Percentiles rank a stretch among this genome's conserved stretches.
Evolutionary conservation across 768 basidiomycete species (phyloP).

Genomic region (Collybiopsis confluens): DNA sequence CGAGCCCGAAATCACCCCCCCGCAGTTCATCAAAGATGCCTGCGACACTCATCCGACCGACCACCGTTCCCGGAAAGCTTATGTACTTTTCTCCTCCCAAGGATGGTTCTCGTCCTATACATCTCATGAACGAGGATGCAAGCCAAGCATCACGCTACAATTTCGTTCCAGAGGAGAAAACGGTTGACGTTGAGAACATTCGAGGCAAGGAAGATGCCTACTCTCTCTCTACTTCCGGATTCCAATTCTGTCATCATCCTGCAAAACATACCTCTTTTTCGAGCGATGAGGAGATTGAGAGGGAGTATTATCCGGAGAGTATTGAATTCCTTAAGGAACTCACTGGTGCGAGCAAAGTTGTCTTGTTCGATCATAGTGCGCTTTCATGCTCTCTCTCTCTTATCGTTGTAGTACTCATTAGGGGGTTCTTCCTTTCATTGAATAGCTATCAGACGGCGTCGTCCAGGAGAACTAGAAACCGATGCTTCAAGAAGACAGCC

Average conservation of each 20-base stretch:
- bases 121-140: background rate
- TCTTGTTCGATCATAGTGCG: slow-evolving; percentile 67
- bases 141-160: background rate
- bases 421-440: no score
- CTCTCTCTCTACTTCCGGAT: slow-evolving; percentile 48
- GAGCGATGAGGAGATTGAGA: slow-evolving; percentile 46
- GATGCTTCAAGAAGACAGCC: slow-evolving; percentile 38
- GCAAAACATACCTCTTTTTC: slow-evolving; percentile 44
- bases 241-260: slow-evolving; percentile 36
- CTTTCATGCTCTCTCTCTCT: background rate
- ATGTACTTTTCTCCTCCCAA: slow-evolving; percentile 4
- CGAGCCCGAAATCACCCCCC: no score
- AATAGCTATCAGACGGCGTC: slow-evolving; percentile 22
- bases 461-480: slow-evolving; percentile 15
- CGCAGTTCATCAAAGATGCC: no score
- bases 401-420: background rate
- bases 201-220: slow-evolving; percentile 43
- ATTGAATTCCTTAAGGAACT: slow-evolving; percentile 52
- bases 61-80: background rate
- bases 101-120: slow-evolving; percentile 5
- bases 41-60: no score
- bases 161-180: background rate
- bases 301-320: slow-evolving; percentile 60
- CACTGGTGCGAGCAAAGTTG: slow-evolving; percentile 56
- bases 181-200: slow-evolving; percentile 42